phyloP scores from a whole-genome alignment of 2,329 filamentous ascomycete species.

The Elsinoe necatrix region DNA sequence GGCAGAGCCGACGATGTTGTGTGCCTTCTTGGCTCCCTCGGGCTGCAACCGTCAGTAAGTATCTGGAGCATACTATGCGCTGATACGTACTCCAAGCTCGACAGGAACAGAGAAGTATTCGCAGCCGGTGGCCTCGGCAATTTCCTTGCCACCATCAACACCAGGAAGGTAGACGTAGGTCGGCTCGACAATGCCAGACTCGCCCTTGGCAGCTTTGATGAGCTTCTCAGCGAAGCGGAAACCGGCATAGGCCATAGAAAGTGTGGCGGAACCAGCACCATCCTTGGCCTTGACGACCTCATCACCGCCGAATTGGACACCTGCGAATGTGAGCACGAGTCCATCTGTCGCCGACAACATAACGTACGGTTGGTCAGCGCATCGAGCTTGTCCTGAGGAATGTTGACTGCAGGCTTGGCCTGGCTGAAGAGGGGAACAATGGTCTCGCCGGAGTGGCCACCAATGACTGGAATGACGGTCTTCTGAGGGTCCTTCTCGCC shows the following conservation, averaged over 20 bases:
- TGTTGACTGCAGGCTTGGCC: conserved; percentile 67
- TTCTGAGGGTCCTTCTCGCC: conserved; percentile 76
- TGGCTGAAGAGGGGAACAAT: conserved; percentile 97
- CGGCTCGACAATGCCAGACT: conserved; percentile 88
- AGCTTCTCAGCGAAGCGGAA: conserved; percentile 94
- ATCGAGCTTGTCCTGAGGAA: conserved; percentile 84
- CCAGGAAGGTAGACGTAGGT: conserved; percentile 93
- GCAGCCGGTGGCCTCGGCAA: conserved; percentile 69
- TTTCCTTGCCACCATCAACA: conserved; percentile 75
- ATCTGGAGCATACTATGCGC: not conserved
- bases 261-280: conserved; percentile 77
- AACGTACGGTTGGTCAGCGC: conserved; percentile 71
- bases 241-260: conserved; percentile 93
- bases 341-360: not conserved
- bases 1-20: conserved; percentile 67
- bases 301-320: conserved; percentile 94
- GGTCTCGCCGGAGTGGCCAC: conserved; percentile 95
- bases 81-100: conserved; percentile 75
- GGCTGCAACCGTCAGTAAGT: conserved; percentile 44
- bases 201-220: conserved; percentile 76
- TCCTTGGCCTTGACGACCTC: conserved; percentile 95
- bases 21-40: conserved; percentile 76
- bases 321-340: conserved; percentile 29
- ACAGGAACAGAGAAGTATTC: conserved; percentile 97
- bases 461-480: conserved; percentile 82